Percentiles rank a stretch among this genome's conserved stretches.
Conservation (phyloP, 345 rosid genomes). For the Bretschneidera sinensis region DNA sequence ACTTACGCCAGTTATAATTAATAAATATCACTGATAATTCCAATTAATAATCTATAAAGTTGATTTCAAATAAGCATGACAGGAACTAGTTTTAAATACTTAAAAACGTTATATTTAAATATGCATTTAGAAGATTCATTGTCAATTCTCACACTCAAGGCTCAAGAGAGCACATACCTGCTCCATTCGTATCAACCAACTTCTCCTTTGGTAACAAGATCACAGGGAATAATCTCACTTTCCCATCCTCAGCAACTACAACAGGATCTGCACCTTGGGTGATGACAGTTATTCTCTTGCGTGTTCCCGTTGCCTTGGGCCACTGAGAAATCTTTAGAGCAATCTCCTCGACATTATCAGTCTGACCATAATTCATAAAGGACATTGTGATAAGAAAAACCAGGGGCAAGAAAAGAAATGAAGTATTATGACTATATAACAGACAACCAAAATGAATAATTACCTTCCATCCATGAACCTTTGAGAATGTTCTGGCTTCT, state of each 20-base stretch:
- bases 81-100: too few relatives aligned
- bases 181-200: conserved; percentile 90
- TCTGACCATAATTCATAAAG: conserved; percentile 68
- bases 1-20: too few relatives aligned
- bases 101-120: too few relatives aligned
- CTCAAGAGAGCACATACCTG: conserved; percentile 44
- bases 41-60: conserved; percentile 32
- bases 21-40: too few relatives aligned
- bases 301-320: conserved; percentile 82
- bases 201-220: conserved; percentile 78
- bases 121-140: too few relatives aligned
- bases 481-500: conserved; percentile 89
- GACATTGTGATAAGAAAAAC: too few relatives aligned
- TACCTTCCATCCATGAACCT: conserved; percentile 98
- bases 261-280: conserved; percentile 97
- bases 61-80: too few relatives aligned
- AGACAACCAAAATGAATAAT: conserved; percentile 2
- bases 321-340: conserved; percentile 82
- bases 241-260: conserved; percentile 95
- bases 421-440: conserved; percentile 8
- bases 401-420: too few relatives aligned
- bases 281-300: conserved; percentile 88
- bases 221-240: conserved; percentile 73
- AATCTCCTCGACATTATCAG: conserved; percentile 82
- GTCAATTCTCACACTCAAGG: conserved; percentile 50